Conservation (phyloP, 768 basidiomycete species). For the Phanerodontia chrysosporium region DNA sequence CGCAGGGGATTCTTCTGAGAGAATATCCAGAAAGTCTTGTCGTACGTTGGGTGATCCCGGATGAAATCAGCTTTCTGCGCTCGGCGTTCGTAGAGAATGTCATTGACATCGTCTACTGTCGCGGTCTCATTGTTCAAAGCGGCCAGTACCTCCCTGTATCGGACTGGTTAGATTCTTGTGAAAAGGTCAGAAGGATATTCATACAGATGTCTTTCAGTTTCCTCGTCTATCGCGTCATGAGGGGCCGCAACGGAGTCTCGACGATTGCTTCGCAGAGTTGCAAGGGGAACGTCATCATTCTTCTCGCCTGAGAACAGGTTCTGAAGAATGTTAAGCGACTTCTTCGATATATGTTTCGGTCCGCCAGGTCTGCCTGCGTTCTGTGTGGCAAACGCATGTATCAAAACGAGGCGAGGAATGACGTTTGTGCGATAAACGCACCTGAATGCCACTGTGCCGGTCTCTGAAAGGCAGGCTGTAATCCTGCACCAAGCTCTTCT, state of each 20-base stretch:
- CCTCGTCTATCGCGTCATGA: slow-evolving; percentile 43
- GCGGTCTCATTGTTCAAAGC: slow-evolving; percentile 53
- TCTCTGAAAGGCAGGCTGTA: slow-evolving; percentile 38
- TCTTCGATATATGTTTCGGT: slow-evolving; percentile 49
- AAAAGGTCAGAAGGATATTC: neutral
- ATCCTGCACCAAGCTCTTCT: slow-evolving; percentile 68
- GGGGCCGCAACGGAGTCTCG: slow-evolving; percentile 27
- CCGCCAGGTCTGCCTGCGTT: slow-evolving; percentile 19
- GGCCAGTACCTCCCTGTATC: slow-evolving; percentile 61
- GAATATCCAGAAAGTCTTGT: slow-evolving; percentile 87
- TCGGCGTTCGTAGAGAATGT: slow-evolving; percentile 63
- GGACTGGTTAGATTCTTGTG: neutral
- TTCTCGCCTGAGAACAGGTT: slow-evolving; percentile 58
- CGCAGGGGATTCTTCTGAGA: slow-evolving; percentile 75
- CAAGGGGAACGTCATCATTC: slow-evolving; percentile 52
- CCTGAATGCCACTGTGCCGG: slow-evolving; percentile 1
- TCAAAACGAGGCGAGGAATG: too few species aligned
- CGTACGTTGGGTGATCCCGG: slow-evolving; percentile 81
- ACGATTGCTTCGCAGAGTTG: slow-evolving; percentile 42
- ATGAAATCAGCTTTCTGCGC: slow-evolving; percentile 87
- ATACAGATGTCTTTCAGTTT: slow-evolving; percentile 72
- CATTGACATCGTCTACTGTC: slow-evolving; percentile 49
- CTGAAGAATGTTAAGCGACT: slow-evolving; percentile 58
- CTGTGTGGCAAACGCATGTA: slow-evolving; percentile 3
- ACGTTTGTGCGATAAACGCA: too few species aligned